These are phyloP conservation scores for Aspergillus calidoustus DNA, from an alignment of 2,329 filamentous ascomycete species.

Conservation along the genomic window DNA sequence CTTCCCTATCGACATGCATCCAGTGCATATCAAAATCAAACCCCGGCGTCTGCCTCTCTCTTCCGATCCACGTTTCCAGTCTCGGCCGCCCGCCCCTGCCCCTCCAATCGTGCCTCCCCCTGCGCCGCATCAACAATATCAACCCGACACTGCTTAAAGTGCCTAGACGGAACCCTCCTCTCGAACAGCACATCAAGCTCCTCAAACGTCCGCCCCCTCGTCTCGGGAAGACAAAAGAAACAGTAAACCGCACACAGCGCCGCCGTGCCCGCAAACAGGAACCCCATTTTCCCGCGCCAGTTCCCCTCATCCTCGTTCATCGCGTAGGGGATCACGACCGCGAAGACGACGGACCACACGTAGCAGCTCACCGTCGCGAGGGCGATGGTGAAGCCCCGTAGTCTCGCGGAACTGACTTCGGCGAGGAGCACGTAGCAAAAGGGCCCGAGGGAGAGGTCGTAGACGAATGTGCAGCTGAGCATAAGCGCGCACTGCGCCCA, in stretches of 20 bases:
- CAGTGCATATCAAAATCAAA: not conserved
- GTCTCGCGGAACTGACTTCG: slow-evolving; percentile 21
- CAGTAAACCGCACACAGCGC: slow-evolving; percentile 34
- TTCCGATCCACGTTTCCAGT: no score
- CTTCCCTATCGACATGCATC: no score
- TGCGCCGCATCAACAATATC: slow-evolving; percentile 3
- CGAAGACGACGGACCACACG: slow-evolving; percentile 26
- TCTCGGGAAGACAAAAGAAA: slow-evolving; percentile 39
- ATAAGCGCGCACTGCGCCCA: slow-evolving; percentile 50
- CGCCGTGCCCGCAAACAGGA: slow-evolving; percentile 35
- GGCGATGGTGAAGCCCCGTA: slow-evolving; percentile 8
- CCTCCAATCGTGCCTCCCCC: not conserved
- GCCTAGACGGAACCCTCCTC: slow-evolving; percentile 26
- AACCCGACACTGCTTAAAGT: slow-evolving; percentile 22
- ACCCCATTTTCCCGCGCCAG: slow-evolving; percentile 39
- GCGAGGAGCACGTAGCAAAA: slow-evolving; percentile 27
- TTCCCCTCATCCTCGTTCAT: slow-evolving; percentile 40
- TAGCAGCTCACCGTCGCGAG: not conserved
- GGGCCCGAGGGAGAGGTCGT: slow-evolving; percentile 28
- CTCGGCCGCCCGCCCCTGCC: not conserved
- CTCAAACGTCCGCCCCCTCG: slow-evolving; percentile 36
- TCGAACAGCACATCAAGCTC: slow-evolving; percentile 41
- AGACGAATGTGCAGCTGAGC: slow-evolving; percentile 49
- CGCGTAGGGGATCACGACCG: slow-evolving; percentile 40
- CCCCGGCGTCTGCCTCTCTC: no score